phyloP scores from a whole-genome alignment of 2,329 filamentous ascomycete genomes.

The Claviceps citrina region DNA sequence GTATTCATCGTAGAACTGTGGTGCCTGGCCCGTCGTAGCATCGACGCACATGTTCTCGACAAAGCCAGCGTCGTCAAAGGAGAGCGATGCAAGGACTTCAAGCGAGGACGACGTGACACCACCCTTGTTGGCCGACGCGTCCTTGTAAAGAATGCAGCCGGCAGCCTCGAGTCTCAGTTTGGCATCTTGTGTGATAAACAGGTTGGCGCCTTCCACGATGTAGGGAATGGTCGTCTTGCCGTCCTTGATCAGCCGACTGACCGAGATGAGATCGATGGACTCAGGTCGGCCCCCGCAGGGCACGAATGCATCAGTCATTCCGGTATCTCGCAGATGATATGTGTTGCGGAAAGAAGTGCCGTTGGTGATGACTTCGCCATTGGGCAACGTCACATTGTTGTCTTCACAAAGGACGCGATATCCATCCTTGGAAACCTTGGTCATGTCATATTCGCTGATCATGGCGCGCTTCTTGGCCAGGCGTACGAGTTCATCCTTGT shows the following conservation, averaged over 20 bases:
- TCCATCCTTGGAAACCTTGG: constrained; percentile 73
- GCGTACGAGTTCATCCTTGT: constrained; percentile 68
- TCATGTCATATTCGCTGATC: constrained; percentile 73
- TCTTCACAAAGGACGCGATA: constrained; percentile 91
- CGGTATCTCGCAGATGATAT: constrained; percentile 72
- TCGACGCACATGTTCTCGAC: constrained; percentile 88
- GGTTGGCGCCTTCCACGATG: constrained; percentile 92
- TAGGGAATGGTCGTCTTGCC: constrained; percentile 81
- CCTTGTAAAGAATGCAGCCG: constrained; percentile 93
- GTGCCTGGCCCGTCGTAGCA: constrained; percentile 47
- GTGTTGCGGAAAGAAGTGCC: constrained; percentile 95
- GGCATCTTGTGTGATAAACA: constrained; percentile 97
- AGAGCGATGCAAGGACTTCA: constrained; percentile 85
- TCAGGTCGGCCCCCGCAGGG: constrained; percentile 93
- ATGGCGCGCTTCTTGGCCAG: constrained; percentile 77
- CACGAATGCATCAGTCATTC: constrained; percentile 76
- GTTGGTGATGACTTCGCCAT: constrained; percentile 73
- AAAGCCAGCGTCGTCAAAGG: constrained; percentile 83
- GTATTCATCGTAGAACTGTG: constrained; percentile 84
- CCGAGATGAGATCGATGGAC: constrained; percentile 83
- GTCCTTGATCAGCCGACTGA: constrained; percentile 74
- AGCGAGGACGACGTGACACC: constrained; percentile 95
- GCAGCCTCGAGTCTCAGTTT: constrained; percentile 89
- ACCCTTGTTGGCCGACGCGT: constrained; percentile 96
- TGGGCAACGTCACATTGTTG: constrained; percentile 72